Base-by-base conservation (phyloP, 352 stramenopile species). In the Pythium grandisporangium region DNA sequence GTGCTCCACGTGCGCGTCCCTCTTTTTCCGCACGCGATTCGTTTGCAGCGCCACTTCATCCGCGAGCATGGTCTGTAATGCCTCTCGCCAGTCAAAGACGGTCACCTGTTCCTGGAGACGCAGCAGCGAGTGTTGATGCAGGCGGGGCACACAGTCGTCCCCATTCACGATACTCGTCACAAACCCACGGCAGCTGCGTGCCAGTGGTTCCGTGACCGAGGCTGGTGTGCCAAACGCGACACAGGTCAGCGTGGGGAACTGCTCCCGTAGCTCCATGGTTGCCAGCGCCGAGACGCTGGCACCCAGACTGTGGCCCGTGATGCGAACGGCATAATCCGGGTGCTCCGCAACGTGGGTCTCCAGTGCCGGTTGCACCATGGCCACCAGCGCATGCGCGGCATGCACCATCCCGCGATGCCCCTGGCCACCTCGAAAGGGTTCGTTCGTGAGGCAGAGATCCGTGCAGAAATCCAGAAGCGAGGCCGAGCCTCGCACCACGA, bases 341-440 rank as follows among this genome's bases (percentile, higher is more conserved):
- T 89, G 55, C 16, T 68, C 40, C 7, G 37, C 27, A 1, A 49
- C 50, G 13, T 88, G 51, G 32, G 62, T 32, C 11, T 54, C 34
- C 17, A 92, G 48, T 25, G 87, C 71, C 10, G 56, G 30, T n/a
- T 60, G 49, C 14, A 88, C 41, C 16, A 84, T 66, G 13, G 55
- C 55, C 26, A 83, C 70, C 8, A 92, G 65, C 78, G 73, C 89
- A 17, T 65, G 61, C 4, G 78, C 63, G 4, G 78, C 70, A 30
- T 88, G 78, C 12, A 86, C 75, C 55, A 92, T 92, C 13, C 78
- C 78, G n/a, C 78, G 73, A 48, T 92, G 78, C 10, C 69, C 78
- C 45, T 92, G 69, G 4, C 78, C 78, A 23, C 56, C 29, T 14
- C 55, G 56, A 24, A 92, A 89, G 3, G 75, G 61, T 48, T 89